Evolutionary conservation across 2,329 filamentous ascomycete species (phyloP).

Genomic region (Polytolypa hystricis): DNA sequence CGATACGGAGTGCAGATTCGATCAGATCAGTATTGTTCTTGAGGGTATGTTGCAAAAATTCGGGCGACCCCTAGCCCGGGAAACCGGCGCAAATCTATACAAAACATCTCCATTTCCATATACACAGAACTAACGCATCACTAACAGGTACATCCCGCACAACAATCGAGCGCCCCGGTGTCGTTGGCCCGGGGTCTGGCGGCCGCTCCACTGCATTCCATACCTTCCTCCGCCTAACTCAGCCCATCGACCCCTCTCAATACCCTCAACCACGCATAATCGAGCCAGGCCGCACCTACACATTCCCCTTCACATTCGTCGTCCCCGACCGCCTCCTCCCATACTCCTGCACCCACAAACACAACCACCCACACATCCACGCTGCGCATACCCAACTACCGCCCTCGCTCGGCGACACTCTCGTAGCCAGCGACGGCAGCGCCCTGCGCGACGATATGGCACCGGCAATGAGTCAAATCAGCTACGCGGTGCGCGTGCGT

Average conservation of each 20-base stretch:
- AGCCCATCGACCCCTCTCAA: constrained; percentile 44
- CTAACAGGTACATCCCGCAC: constrained; percentile 40
- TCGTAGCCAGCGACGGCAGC: constrained; percentile 40
- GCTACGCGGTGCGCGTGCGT: constrained; percentile 44
- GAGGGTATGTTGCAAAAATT: constrained; percentile 18
- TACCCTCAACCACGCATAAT: constrained; percentile 46
- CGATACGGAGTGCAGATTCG: constrained; percentile 19
- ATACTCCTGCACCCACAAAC: constrained; percentile 45
- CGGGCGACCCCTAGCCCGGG: background rate
- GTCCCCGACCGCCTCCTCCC: constrained; percentile 51
- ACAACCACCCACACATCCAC: constrained; percentile 41
- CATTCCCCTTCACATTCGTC: constrained; percentile 53
- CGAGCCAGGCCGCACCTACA: constrained; percentile 44
- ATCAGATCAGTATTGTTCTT: constrained; percentile 20
- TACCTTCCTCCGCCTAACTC: constrained; percentile 50
- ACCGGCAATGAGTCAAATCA: constrained; percentile 51
- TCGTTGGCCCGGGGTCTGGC: constrained; percentile 41
- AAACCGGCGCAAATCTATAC: background rate
- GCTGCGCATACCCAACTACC: constrained; percentile 48
- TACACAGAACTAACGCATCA: background rate
- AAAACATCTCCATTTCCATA: background rate
- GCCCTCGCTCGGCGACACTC: constrained; percentile 50
- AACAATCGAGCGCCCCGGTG: constrained; percentile 44
- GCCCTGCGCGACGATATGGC: constrained; percentile 49
- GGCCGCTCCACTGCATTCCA: constrained; percentile 47